phyloP scores from a whole-genome alignment of 2,329 filamentous ascomycete species.

The Epichloe festucae region DNA sequence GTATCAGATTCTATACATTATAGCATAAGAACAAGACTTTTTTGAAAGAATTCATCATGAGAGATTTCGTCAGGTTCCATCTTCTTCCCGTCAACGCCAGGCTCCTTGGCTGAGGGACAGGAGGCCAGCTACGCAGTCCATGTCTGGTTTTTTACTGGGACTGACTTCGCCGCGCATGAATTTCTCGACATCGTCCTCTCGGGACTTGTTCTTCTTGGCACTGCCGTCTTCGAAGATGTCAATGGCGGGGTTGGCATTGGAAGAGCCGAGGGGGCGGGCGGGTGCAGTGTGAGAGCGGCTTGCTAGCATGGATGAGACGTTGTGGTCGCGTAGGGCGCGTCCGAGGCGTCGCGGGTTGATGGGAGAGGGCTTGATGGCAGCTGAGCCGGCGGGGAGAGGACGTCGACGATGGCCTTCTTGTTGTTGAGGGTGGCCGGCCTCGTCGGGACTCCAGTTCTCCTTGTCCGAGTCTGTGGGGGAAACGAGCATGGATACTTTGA shows the following conservation, averaged over 20 bases:
- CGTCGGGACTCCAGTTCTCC: conserved; percentile 68
- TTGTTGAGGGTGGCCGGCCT: conserved; percentile 19
- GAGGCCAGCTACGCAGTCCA: conserved; percentile 83
- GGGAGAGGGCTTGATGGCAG: conserved; percentile 10
- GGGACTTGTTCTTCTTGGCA: conserved; percentile 7
- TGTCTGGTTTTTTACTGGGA: conserved; percentile 63
- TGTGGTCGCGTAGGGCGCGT: conserved; percentile 28
- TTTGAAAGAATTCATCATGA: too few relatives aligned
- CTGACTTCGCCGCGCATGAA: conserved; percentile 59
- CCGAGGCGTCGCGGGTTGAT: conserved; percentile 27
- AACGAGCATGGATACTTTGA: conserved; percentile 27
- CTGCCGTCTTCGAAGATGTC: conserved; percentile 41
- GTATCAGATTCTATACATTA: neutral
- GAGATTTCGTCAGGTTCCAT: too few relatives aligned
- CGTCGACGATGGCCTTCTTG: conserved; percentile 14
- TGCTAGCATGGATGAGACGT: conserved; percentile 19
- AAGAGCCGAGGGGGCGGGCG: conserved; percentile 17
- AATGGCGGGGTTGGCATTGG: conserved; percentile 20
- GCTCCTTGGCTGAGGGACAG: conserved; percentile 84
- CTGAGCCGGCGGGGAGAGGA: conserved; percentile 22
- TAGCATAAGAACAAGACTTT: neutral
- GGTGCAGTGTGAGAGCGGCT: conserved; percentile 30
- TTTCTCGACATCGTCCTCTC: conserved; percentile 50
- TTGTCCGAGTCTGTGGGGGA: conserved; percentile 67
- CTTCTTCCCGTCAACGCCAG: conserved; percentile 46